Evolutionary conservation across 2,329 filamentous ascomycete genomes (phyloP), one percentile per base, ranked within the genome.

Genomic region (Trichophyton schoenleinii): DNA sequence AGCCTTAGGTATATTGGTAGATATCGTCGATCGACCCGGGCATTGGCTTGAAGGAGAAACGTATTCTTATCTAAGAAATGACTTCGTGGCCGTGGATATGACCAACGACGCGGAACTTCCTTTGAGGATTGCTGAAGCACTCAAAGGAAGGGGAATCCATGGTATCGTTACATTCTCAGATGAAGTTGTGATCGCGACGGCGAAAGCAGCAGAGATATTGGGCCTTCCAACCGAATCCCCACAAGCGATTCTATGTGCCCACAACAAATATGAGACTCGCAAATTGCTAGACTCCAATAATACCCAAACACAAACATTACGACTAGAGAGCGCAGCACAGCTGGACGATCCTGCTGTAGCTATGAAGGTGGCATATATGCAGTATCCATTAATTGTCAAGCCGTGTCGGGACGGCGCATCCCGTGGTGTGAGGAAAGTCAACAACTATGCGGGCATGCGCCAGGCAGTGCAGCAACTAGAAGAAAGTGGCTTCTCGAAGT

Each of bases 41-140:
- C 73, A 77, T 64, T 77, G 74, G 73, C 64, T 77, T n/a, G 63
- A 74, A 62, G 64, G 66, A 11, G n/a, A 22, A n/a, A 34, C 58
- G 8, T 66, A 67, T 55, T 62, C 67, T 1, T 59, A 70, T 57
- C 65, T 69, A 22, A 67, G 72, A 1, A 70, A 75, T 25, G 71
- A 65, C 0, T 74, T 76, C 57, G 36, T 60, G 13, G n/a, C 58
- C 9, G 25, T 58, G 28, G 53, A 58, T 31, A 52, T 63, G n/a
- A 58, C 13, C 38, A 22, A 22, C 20, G 59, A 63, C 20, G 42
- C 8, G 6, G 53, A 34, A 3, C 34, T 63, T 8, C 36, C 48
- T 3, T 6, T 15, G 6, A 22, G 61, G 20, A 44, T 63, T 9
- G 58, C 41, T 13, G 42, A 60, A 6, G 58, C 46, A 15, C 13